Conservation (phyloP, 176 grass and related monocot species). For the Oryza brachyantha region DNA sequence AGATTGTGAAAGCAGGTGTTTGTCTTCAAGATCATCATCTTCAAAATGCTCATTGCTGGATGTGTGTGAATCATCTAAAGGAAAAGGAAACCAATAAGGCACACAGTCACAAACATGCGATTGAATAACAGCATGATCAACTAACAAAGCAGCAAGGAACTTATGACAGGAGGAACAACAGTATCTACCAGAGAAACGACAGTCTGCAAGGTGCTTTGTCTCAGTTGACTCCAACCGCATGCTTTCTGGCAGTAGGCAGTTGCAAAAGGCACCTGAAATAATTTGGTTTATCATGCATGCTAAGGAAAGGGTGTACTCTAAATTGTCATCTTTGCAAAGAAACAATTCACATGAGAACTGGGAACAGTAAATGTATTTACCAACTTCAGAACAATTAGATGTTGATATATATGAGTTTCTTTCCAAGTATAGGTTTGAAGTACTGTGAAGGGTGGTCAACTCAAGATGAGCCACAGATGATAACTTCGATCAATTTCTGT, state of each 20-base stretch:
- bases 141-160: not conserved
- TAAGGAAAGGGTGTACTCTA: not conserved
- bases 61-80: constrained; percentile 59
- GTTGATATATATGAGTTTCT: not conserved
- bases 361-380: not conserved
- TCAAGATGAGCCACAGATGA: not conserved
- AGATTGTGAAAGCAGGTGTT: constrained; percentile 64
- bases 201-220: constrained; percentile 70
- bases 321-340: not conserved
- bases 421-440: not conserved
- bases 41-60: constrained; percentile 46
- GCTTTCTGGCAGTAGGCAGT: constrained; percentile 93
- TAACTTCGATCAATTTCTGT: not conserved
- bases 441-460: not conserved
- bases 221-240: constrained; percentile 69
- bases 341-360: not conserved
- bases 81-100: constrained; percentile 9
- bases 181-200: constrained; percentile 66
- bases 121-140: constrained; percentile 12
- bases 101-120: not conserved
- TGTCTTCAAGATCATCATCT: constrained; percentile 70
- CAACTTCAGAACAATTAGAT: not conserved
- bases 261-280: constrained; percentile 80
- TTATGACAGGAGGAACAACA: not conserved
- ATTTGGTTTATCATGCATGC: constrained; percentile 17